These are phyloP conservation scores for Torulaspora gathmanii DNA, from an alignment of 805 yeast species.

Conservation along the genomic window DNA sequence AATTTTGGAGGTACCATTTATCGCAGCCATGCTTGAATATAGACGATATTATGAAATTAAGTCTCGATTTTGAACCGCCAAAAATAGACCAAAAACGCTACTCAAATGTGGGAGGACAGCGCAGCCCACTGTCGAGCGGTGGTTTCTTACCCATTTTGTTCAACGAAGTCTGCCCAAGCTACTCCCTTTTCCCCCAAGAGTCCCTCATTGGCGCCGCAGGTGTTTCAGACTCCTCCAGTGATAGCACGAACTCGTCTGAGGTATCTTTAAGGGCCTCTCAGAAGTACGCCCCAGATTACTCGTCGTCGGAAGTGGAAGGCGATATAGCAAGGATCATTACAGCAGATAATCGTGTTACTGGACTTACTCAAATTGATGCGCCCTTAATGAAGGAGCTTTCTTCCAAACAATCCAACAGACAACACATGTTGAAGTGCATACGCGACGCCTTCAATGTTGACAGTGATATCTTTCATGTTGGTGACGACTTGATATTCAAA, in stretches of 20 bases:
- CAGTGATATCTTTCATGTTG: slow-evolving; percentile 51
- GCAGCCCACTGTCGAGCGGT: slow-evolving; percentile 57
- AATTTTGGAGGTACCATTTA: slow-evolving; percentile 31
- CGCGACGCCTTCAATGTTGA: slow-evolving; percentile 63
- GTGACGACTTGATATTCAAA: slow-evolving; percentile 56
- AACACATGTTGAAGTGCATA: slow-evolving; percentile 49
- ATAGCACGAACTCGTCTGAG: slow-evolving; percentile 18
- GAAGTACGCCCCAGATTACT: slow-evolving; percentile 14
- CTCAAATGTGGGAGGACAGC: slow-evolving; percentile 41
- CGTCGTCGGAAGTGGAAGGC: slow-evolving; percentile 1
- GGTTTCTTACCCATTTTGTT: slow-evolving; percentile 62
- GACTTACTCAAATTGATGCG: slow-evolving; percentile 43
- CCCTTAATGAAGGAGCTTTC: slow-evolving; percentile 28
- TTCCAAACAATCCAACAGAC: slow-evolving; percentile 36
- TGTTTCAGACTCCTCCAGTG: slow-evolving; percentile 12
- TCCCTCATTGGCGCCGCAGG: slow-evolving; percentile 55
- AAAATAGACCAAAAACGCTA: slow-evolving; percentile 23
- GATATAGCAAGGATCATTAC: neutral
- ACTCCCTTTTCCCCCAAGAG: slow-evolving; percentile 51
- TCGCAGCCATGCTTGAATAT: slow-evolving; percentile 42
- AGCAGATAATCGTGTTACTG: slow-evolving; percentile 38
- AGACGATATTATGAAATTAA: slow-evolving; percentile 55
- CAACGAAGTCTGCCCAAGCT: slow-evolving; percentile 51
- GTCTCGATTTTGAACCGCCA: slow-evolving; percentile 63
- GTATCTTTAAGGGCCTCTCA: slow-evolving; percentile 24